Percentiles rank a stretch among this genome's conserved stretches.
Evolutionary conservation across 345 rosid species (phyloP).

Genomic region (Raphanus sativus): DNA sequence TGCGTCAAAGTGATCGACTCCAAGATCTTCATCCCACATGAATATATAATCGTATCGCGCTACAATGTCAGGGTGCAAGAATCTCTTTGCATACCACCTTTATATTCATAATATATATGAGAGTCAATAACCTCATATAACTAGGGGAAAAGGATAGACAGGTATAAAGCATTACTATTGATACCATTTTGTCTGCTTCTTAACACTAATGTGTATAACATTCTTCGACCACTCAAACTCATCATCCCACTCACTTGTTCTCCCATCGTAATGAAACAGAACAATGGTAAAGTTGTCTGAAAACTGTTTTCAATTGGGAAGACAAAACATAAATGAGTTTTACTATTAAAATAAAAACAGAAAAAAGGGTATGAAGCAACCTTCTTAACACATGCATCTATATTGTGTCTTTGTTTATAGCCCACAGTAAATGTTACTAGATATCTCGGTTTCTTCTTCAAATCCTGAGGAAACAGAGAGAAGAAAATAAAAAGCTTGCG

Average conservation of each 20-base stretch:
- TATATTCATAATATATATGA: conserved; percentile 15
- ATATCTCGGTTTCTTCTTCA: conserved; percentile 73
- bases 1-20: conserved; percentile 76
- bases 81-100: conserved; percentile 97
- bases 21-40: conserved; percentile 97
- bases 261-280: conserved; percentile 91
- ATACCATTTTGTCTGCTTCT: conserved; percentile 88
- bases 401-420: conserved; percentile 59
- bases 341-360: neutral
- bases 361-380: conserved; percentile 35
- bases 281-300: conserved; percentile 76
- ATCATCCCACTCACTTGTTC: conserved; percentile 79
- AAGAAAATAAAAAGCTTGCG: neutral
- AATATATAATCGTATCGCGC: conserved; percentile 83
- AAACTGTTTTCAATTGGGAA: conserved; percentile 48
- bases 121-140: neutral
- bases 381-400: conserved; percentile 74
- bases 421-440: conserved; percentile 86
- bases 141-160: neutral
- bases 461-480: conserved; percentile 51
- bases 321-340: conserved; percentile 33
- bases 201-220: conserved; percentile 75
- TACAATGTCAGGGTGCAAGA: conserved; percentile 89
- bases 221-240: conserved; percentile 82
- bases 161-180: neutral